A percentile compares a stretch with the other conserved stretches of the same genome.
phyloP scores from a whole-genome alignment of 2,329 filamentous ascomycete genomes.

The Biscogniauxia mediterranea region DNA sequence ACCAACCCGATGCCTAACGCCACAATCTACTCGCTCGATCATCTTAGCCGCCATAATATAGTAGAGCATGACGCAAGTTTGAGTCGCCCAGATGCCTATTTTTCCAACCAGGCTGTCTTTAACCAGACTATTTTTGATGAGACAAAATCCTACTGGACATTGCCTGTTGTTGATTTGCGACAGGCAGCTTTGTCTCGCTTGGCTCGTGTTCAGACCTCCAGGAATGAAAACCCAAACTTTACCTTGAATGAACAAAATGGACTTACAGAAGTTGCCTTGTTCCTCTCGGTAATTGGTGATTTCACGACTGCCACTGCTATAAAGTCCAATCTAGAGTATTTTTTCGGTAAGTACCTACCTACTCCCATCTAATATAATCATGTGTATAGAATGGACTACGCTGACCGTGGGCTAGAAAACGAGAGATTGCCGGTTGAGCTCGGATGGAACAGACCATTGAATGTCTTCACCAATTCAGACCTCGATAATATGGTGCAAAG shows the following conservation, averaged over 20 bases:
- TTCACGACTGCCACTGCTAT: slow-evolving; percentile 38
- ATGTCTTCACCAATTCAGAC: background rate
- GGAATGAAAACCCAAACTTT: slow-evolving; percentile 48
- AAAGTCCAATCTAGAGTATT: slow-evolving; percentile 39
- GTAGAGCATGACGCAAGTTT: slow-evolving; percentile 50
- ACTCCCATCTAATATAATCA: slow-evolving; percentile 1
- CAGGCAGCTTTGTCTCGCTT: slow-evolving; percentile 47
- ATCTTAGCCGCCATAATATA: slow-evolving; percentile 46
- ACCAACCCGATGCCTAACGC: slow-evolving; percentile 44
- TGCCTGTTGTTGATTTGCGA: slow-evolving; percentile 36
- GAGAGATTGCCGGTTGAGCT: slow-evolving; percentile 40
- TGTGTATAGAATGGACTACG: background rate
- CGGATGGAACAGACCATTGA: slow-evolving; percentile 35
- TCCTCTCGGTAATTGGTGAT: slow-evolving; percentile 48
- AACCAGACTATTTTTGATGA: slow-evolving; percentile 50
- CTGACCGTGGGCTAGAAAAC: slow-evolving; percentile 33
- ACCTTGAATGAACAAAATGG: slow-evolving; percentile 44
- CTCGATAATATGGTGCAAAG: background rate
- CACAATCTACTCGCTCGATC: slow-evolving; percentile 42
- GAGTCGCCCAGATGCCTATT: slow-evolving; percentile 46
- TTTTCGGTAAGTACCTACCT: slow-evolving; percentile 38
- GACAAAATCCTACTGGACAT: slow-evolving; percentile 45
- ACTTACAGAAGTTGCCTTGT: slow-evolving; percentile 47
- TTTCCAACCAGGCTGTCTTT: slow-evolving; percentile 52
- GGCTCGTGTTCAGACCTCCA: slow-evolving; percentile 42